These are phyloP conservation scores for Colletotrichum sp. DNA, from an alignment of 2,329 filamentous ascomycete species.

Conservation along the genomic window DNA sequence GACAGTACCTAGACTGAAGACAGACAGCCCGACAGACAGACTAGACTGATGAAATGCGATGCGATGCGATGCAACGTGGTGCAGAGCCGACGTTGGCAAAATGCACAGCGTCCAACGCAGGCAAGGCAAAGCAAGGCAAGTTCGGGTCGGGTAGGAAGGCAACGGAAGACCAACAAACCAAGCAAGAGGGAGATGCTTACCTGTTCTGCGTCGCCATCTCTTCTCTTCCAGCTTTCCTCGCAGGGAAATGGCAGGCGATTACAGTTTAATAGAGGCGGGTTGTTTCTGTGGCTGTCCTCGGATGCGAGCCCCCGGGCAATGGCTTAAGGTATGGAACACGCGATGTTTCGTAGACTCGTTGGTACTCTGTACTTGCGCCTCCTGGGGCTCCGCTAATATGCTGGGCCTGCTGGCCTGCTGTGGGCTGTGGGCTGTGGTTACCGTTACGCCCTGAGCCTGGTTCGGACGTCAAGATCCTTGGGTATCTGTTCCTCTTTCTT, in stretches of 20 bases:
- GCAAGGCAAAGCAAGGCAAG: not conserved
- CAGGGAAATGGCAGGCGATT: conserved; percentile 1
- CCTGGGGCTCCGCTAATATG: conserved; percentile 10
- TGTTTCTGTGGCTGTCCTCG: conserved; percentile 16
- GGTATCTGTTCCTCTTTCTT: not conserved
- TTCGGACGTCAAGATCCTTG: conserved; percentile 8
- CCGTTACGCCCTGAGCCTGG: not conserved
- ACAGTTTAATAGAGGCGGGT: conserved; percentile 17
- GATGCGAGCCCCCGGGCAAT: conserved; percentile 11
- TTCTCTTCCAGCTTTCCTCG: not conserved
- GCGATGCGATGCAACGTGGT: not conserved
- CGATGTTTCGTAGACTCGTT: conserved; percentile 21
- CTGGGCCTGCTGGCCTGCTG: not conserved
- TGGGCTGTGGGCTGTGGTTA: not conserved
- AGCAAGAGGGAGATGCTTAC: conserved; percentile 27
- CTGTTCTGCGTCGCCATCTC: conserved; percentile 39
- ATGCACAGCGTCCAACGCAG: not conserved
- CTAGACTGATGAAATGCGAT: not conserved
- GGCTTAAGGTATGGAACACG: conserved; percentile 22
- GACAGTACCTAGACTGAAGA: not conserved
- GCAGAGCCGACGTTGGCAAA: not conserved
- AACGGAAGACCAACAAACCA: not conserved
- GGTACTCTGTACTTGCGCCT: conserved; percentile 15
- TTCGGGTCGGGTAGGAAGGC: not conserved
- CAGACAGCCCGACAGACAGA: not conserved